Evolutionary conservation across 2,329 filamentous ascomycete genomes (phyloP), one percentile per base, ranked within the genome.

Genomic region (Stylonectria norvegica): DNA sequence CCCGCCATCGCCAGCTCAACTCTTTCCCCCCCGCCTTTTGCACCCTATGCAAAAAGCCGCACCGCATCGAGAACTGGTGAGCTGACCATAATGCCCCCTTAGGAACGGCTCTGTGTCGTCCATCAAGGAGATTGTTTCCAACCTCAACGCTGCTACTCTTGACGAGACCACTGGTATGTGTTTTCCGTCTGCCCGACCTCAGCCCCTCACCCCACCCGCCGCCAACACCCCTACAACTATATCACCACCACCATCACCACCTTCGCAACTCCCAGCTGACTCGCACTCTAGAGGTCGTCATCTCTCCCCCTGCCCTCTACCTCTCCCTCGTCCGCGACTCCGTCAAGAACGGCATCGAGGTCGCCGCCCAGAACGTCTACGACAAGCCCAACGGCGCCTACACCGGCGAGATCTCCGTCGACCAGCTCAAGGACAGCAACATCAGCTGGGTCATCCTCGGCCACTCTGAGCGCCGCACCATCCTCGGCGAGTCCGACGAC

Each of bases 311-410:
- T 34, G 71, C 88, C 43, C 78, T 97, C 64, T 97, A 95, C 78
- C 88, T 98, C 58, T 79, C 88, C 62, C 81, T 90, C 52, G 82
- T 89, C 62, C 88, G 88, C 60, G 83, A 93, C 66, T 76, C 83
- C 62, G 79, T 91, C 59, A 81, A 83, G 65, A 63, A 78, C 57
- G 81, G 83, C 52, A 76, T 98, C 64, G 85, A 87, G 62, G 86
- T 98, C 50, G 86, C 91, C 42, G 85, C 93, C 42, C 93, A 98
- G 75, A 98, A 98, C 72, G 89, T 97, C 69, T 97, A 81, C 71
- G 87, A 97, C 78, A 91, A 91, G 80, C 89, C 89, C 66, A 89
- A 93, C 69, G 93, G 93, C 58, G 93, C 93, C 59, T 97, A 86
- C 78, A 98, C 93, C 23, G 93, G 93, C 62, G 93, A 98, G 75